Evolutionary conservation across 805 yeast genomes (phyloP), one percentile per base, ranked within the genome.

Genomic region (Metschnikowia matae): DNA sequence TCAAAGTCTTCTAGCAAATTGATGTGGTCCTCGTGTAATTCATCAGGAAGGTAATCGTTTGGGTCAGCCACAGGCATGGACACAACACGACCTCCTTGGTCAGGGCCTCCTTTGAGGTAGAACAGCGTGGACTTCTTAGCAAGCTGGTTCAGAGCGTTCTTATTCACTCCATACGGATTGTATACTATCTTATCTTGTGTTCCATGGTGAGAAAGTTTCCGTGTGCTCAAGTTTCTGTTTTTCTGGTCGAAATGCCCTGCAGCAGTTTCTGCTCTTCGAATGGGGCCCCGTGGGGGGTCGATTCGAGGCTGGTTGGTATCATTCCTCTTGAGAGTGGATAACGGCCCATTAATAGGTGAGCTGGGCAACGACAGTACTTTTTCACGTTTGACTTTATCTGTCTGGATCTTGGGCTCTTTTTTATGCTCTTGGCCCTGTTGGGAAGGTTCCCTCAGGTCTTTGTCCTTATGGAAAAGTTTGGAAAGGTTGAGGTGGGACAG

Each of bases 11-110:
- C 85, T 31, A 75, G 71, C 51, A 87, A 65, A 40, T 75, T 73
- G 3, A 73, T 66, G 48, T 73, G 71, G 0, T 66, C 65, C 61
- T 83, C 81, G 46, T 78, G 71, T 54, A 80, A 69, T 3, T 74
- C 78, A 0, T 62, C 68, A 0, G 92, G 91, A 17, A 87, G 64
- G 54, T 65, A 73, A n/a, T 75, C 78, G 59, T 85, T 85, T 1
- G 92, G 92, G 54, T 80, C 78, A 15, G 79, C 80, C 13, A 84
- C 77, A 0, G 92, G 89, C 53, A 80, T 70, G 1, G 82, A 77
- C 50, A 86, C 67, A 11, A 82, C 67, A 35, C 82, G 73, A 21
- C 75, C 71, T 45, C 78, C 79, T 40, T 40, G 53, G 40, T 67
- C 76, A 26, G 69, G 68, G 48, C 70, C 67, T 48, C 71, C 65